These are phyloP conservation scores for Brassica rapa DNA, from an alignment of 345 rosid genomes.

Conservation along the genomic window DNA sequence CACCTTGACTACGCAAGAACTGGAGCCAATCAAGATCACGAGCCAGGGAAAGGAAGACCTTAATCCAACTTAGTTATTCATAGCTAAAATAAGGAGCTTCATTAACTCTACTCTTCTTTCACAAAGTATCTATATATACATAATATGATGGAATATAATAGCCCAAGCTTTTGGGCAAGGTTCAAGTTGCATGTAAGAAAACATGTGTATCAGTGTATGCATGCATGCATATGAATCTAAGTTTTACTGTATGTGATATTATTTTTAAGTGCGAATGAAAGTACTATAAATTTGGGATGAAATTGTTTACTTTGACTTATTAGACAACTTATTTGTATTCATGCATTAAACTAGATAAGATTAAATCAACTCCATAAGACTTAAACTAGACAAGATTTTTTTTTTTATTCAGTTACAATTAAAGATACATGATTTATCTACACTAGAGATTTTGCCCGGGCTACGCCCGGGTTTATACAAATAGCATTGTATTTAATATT, in stretches of 20 bases:
- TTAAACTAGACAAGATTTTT: no score
- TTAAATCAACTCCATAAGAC: no score
- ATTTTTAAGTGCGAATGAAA: background rate
- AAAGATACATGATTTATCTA: no score
- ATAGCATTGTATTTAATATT: no score
- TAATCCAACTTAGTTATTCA: constrained; percentile 5
- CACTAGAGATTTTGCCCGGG: no score
- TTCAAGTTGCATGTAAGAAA: constrained; percentile 9
- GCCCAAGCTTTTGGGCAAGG: constrained; percentile 6
- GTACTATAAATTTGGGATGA: background rate
- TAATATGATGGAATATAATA: constrained; percentile 5
- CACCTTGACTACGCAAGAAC: constrained; percentile 46
- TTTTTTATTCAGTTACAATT: no score
- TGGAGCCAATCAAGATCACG: constrained; percentile 45
- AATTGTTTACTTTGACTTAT: no score
- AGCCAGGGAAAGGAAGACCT: constrained; percentile 47
- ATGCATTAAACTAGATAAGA: no score
- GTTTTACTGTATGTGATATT: constrained; percentile 1
- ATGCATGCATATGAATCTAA: constrained; percentile 16
- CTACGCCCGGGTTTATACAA: no score
- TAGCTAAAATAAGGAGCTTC: constrained; percentile 1
- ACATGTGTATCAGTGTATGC: background rate
- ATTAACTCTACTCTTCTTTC: background rate
- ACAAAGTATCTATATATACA: background rate
- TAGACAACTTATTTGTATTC: no score